A percentile compares a stretch with the other conserved stretches of the same genome.
phyloP scores from a whole-genome alignment of 345 rosid species.

The Brassica nigra region DNA sequence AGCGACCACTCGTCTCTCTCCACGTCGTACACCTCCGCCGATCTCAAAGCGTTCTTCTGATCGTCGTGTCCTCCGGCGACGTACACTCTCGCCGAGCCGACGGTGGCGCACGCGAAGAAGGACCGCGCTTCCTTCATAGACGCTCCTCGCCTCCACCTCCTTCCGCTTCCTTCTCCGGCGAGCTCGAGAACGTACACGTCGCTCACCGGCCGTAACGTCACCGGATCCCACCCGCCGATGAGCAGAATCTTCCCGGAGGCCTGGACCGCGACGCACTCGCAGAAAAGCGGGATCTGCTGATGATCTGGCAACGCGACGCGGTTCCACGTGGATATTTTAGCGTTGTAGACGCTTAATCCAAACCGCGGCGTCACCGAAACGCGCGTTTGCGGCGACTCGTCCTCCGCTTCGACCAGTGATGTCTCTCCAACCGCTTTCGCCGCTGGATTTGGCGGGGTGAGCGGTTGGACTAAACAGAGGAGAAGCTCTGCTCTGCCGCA shows the following conservation, averaged over 20 bases:
- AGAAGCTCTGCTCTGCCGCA: conserved; percentile 49
- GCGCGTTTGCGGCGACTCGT: conserved; percentile 7
- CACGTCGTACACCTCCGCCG: conserved; percentile 57
- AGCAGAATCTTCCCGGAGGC: conserved; percentile 43
- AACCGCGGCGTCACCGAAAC: conserved; percentile 43
- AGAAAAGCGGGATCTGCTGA: conserved; percentile 51
- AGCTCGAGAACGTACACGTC: conserved; percentile 51
- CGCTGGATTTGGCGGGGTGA: conserved; percentile 10
- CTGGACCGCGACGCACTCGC: conserved; percentile 52
- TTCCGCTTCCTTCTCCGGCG: conserved; percentile 31
- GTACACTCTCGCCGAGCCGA: conserved; percentile 41
- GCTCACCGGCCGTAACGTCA: conserved; percentile 46
- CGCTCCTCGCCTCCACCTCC: conserved; percentile 50
- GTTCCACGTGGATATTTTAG: conserved; percentile 36
- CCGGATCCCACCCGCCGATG: conserved; percentile 67
- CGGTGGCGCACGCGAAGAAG: conserved; percentile 53
- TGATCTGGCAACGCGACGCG: conserved; percentile 24
- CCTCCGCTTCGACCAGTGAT: not conserved
- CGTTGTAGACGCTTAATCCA: conserved; percentile 48
- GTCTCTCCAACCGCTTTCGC: conserved; percentile 11
- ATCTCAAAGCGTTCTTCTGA: conserved; percentile 55
- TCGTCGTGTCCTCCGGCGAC: conserved; percentile 72
- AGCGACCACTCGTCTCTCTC: conserved; percentile 52
- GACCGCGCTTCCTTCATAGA: conserved; percentile 55
- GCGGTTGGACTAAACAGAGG: conserved; percentile 55